Base-by-base conservation (phyloP, 768 basidiomycete genomes). In the Lactarius psammicola region DNA sequence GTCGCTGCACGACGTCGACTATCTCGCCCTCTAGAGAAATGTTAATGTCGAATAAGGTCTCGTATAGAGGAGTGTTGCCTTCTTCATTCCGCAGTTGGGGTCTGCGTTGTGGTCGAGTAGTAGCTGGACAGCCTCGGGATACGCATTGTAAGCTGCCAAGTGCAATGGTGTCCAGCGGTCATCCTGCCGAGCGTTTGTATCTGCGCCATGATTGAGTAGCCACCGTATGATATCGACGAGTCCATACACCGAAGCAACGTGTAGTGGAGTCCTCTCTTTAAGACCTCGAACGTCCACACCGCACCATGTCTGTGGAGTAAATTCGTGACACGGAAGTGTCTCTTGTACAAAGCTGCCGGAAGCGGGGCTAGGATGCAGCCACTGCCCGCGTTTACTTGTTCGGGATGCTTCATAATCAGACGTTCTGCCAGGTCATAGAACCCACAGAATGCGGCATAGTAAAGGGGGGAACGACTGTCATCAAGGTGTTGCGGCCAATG, bases 11-110 rank as follows among this genome's bases (percentile, higher is more conserved):
- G 4, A 15, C 13, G 13, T 26, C n/a, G 18, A n/a, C 7, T 46
- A 3, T 2, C 23, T 26, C 15, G 1, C 4, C n/a, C 23, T 49
- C 23, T 11, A 1, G 4, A 26, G 9, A 26, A 26, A 3, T 0
- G 23, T 0, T 0, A 23, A 1, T 1, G 2, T 26, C 0, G 23
- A 2, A 51, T 15, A 51, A 26, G 13, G 49, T 11, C 15, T 51
- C 13, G 23, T n/a, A 51, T 10, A 51, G 6, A 11, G 26, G 23
- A 28, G 23, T 51, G 1, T 13, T 26, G 13, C 49, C 49, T 15
- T 0, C 10, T 13, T 7, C 26, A 23, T 15, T 26, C 13, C 9
- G 49, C 26, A 51, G 23, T 51, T 15, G 23, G 26, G 15, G 4
- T 51, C 23, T 17, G 49, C 23, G 2, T 26, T 51, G 26, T 51